Evolutionary conservation across 768 basidiomycete genomes (phyloP).

Genomic region (Serendipita vermifera): DNA sequence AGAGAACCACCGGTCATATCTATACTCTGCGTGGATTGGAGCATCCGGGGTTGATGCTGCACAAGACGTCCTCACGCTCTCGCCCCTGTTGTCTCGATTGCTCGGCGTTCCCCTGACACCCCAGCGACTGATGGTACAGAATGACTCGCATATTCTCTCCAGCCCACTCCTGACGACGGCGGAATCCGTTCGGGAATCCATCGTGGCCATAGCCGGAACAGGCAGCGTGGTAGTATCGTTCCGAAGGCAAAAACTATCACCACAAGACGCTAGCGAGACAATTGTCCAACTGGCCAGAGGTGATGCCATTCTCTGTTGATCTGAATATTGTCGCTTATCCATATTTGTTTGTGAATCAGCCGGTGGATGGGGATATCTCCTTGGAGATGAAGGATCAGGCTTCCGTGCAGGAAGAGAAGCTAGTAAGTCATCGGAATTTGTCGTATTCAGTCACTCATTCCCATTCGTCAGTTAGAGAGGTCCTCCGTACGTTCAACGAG

Average conservation of each 20-base stretch:
- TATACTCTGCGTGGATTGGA: conserved; percentile 71
- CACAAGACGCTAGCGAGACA: conserved; percentile 7
- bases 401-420: conserved; percentile 69
- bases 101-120: conserved; percentile 42
- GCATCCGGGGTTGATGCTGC: conserved; percentile 72
- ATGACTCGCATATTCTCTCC: conserved; percentile 77
- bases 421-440: too few species aligned
- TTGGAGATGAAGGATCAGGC: conserved; percentile 76
- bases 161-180: conserved; percentile 54
- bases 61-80: conserved; percentile 43
- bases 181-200: conserved; percentile 42
- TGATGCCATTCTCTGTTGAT: too few species aligned
- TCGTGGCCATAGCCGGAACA: conserved; percentile 70
- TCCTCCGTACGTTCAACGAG: conserved; percentile 22
- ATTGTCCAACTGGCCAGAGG: conserved; percentile 53
- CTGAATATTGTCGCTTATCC: too few species aligned
- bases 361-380: conserved; percentile 76
- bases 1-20: background rate
- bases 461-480: too few species aligned
- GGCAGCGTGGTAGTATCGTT: conserved; percentile 67
- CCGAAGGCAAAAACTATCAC: conserved; percentile 22
- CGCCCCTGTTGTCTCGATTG: conserved; percentile 40
- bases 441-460: too few species aligned
- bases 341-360: too few species aligned
- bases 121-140: conserved; percentile 47